Conservation (phyloP, 371 early-diverging fungal species). For the Circinella minor region DNA sequence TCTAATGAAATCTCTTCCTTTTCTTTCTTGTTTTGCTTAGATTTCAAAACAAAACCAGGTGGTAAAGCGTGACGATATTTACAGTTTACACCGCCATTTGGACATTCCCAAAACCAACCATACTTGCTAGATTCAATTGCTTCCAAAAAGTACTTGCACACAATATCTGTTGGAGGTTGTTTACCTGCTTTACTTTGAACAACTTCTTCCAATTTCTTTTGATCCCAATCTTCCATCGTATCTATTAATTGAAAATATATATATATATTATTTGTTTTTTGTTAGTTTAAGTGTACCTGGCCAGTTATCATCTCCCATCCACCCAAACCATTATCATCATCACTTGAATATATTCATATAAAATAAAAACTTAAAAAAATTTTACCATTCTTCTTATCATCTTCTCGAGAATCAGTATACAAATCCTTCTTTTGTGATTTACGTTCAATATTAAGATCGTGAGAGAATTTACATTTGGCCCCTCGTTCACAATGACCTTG, state of each 20-base stretch:
- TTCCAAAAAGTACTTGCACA: constrained; percentile 99
- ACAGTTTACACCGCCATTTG: constrained; percentile 87
- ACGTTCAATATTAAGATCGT: constrained; percentile 90
- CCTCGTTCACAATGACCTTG: constrained; percentile 94
- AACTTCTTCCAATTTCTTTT: constrained; percentile 87
- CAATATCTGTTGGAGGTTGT: constrained; percentile 93
- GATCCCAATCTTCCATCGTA: constrained; percentile 97
- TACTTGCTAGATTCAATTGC: constrained; percentile 97
- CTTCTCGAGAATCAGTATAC: constrained; percentile 83
- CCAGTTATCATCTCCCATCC: no score
- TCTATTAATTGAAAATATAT: constrained; percentile 54
- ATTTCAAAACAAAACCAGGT: constrained; percentile 95
- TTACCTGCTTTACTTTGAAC: constrained; percentile 87
- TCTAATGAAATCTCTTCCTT: constrained; percentile 89
- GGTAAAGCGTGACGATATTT: constrained; percentile 98
- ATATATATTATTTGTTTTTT: no score
- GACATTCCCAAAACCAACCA: constrained; percentile 99
- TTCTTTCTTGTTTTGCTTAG: constrained; percentile 78
- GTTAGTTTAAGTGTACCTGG: no score
- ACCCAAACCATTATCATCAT: no score
- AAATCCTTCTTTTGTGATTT: constrained; percentile 91
- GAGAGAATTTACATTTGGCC: constrained; percentile 98
- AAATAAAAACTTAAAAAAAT: no score
- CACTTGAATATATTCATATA: no score
- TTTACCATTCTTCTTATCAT: not conserved